These are phyloP conservation scores for Rickenella mellea DNA, from an alignment of 768 basidiomycete species.

Conservation along the genomic window DNA sequence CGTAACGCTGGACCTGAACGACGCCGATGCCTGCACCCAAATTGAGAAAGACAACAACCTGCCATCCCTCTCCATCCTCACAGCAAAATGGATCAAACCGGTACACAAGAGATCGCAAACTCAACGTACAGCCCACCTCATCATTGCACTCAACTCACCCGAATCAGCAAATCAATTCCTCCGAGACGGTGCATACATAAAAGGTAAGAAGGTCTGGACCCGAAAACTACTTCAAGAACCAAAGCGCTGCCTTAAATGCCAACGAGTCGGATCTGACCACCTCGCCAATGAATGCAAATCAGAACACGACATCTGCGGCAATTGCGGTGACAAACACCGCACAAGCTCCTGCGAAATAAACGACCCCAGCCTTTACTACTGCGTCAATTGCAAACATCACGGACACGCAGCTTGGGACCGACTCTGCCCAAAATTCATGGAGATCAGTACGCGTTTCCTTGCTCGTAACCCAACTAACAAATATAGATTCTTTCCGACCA, in stretches of 20 bases:
- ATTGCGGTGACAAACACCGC: conserved; percentile 15
- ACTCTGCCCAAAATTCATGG: conserved; percentile 12
- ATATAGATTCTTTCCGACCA: conserved; percentile 5
- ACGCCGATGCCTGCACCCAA: background rate
- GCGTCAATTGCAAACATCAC: conserved; percentile 15
- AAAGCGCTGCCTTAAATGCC: conserved; percentile 18
- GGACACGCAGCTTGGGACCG: conserved; percentile 22
- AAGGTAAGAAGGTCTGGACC: conserved; percentile 6
- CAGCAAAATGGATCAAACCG: conserved; percentile 20
- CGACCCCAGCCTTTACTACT: conserved; percentile 6
- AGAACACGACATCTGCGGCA: conserved; percentile 8
- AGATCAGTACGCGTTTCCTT: background rate
- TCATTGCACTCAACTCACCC: conserved; percentile 12
- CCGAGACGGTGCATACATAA: conserved; percentile 13
- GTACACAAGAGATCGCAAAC: conserved; percentile 2
- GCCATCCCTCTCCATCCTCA: background rate
- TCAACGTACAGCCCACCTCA: conserved; percentile 16
- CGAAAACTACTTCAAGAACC: conserved; percentile 15
- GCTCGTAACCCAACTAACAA: background rate
- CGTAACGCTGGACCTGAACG: conserved; percentile 6
- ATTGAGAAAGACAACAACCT: conserved; percentile 13
- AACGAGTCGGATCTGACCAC: conserved; percentile 7
- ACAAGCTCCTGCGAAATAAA: conserved; percentile 9
- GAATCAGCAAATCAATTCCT: conserved; percentile 17
- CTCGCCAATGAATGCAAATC: conserved; percentile 8